Base-by-base conservation (phyloP, 768 basidiomycete genomes). In the Paxillus ammoniavirescens region DNA sequence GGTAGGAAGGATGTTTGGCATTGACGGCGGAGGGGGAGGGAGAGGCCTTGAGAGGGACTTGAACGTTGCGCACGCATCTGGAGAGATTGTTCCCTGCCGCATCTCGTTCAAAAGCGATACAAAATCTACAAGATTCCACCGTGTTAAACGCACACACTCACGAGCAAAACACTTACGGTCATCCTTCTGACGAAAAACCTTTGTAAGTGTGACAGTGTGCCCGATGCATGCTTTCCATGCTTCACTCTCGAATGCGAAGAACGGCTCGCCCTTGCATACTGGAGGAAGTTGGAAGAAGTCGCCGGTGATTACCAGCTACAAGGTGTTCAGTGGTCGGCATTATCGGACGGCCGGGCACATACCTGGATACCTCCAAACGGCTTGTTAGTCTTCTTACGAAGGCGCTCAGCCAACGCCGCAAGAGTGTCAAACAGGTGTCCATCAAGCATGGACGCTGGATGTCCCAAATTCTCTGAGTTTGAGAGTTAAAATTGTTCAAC, bases 151-250 rank as follows among this genome's bases (percentile, higher is more conserved):
- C 31, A 10, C 31, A 31, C 31, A 1, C 31, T 31, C 31, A 2
- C 10, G 35, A 14, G 35, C n/a, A 1, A 12, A 8, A 31, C 8
- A 50, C 82, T 58, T 57, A 87, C 87, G 70, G 42, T 79, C 75
- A 62, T 89, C 87, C 49, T 84, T 89, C 64, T 91, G 89, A 26
- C 89, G 70, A 68, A 87, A 91, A 4, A 91, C 89, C 59, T 87
- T 82, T 5, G 77, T 83, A 3, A 92, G 74, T 47, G 80, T 85
- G 53, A 89, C 77, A 1, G 82, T 87, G 47, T 75, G 70, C 46
- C 82, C 75, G 45, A 84, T 73, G 58, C 82, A 81, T 6, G 71
- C 42, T 8, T 57, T 61, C 69, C 67, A 70, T 26, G 61, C 72
- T 21, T 77, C 71, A 15, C 84, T 82, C 60, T 89, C 83, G 62